Evolutionary conservation across 352 stramenopile genomes (phyloP).

Genomic region (Globisporangium parvum): DNA sequence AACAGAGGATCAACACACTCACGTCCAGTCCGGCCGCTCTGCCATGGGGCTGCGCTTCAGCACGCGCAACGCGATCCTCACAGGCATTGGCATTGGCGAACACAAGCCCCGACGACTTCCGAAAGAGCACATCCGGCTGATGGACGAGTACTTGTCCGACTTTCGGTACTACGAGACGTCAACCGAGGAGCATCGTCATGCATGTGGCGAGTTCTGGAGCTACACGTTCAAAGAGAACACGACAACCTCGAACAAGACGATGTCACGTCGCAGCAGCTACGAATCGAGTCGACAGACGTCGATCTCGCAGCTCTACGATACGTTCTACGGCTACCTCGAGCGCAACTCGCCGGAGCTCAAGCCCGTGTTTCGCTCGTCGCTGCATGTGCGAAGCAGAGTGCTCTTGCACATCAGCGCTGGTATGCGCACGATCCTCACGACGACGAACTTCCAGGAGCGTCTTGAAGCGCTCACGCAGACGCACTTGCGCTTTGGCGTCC

Average conservation of each 20-base stretch:
- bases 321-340: slow-evolving; percentile 42
- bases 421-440: slow-evolving; percentile 31
- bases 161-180: slow-evolving; percentile 36
- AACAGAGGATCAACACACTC: too few species aligned
- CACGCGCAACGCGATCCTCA: slow-evolving; percentile 16
- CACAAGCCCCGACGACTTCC: slow-evolving; percentile 10
- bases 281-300: slow-evolving; percentile 9
- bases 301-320: slow-evolving; percentile 31
- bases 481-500: slow-evolving; percentile 80
- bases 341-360: slow-evolving; percentile 42
- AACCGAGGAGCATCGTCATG: slow-evolving; percentile 19
- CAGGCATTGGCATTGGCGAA: background rate
- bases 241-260: slow-evolving; percentile 1
- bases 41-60: slow-evolving; percentile 16
- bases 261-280: slow-evolving; percentile 16
- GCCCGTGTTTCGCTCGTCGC: slow-evolving; percentile 38
- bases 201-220: slow-evolving; percentile 29
- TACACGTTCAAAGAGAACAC: slow-evolving; percentile 24
- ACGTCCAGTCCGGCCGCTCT: too few species aligned
- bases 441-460: slow-evolving; percentile 56
- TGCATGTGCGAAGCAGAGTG: slow-evolving; percentile 74
- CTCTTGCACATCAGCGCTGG: slow-evolving; percentile 83
- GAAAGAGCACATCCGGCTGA: slow-evolving; percentile 23
- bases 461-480: slow-evolving; percentile 65
- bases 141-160: slow-evolving; percentile 28